Conservation (phyloP, 208 protist species). For the Acanthamoeba royreba region DNA sequence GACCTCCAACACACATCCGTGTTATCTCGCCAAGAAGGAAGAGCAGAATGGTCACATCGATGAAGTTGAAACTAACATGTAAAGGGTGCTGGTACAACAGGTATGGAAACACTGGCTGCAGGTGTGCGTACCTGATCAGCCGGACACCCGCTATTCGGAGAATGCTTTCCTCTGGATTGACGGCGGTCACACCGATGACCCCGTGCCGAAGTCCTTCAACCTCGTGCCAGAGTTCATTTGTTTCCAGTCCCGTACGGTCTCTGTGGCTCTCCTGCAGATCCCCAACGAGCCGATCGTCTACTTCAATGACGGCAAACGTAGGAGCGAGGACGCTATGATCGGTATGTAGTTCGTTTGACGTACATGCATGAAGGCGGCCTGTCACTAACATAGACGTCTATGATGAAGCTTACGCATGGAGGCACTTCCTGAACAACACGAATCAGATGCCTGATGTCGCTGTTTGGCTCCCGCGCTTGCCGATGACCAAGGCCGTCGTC, state of each 20-base stretch:
- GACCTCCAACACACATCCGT: too few relatives aligned
- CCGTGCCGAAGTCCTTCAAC: background rate
- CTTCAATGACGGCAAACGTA: slow-evolving; percentile 16
- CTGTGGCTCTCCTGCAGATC: slow-evolving; percentile 57
- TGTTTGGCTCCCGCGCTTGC: slow-evolving; percentile 67
- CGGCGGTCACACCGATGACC: slow-evolving; percentile 44
- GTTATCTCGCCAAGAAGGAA: too few relatives aligned
- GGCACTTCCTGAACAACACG: slow-evolving; percentile 64
- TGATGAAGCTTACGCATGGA: slow-evolving; percentile 57
- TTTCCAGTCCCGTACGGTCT: background rate
- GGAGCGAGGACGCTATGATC: slow-evolving; percentile 68
- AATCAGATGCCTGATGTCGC: slow-evolving; percentile 7
- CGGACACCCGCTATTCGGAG: background rate
- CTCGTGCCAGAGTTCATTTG: slow-evolving; percentile 1
- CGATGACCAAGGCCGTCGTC: slow-evolving; percentile 77
- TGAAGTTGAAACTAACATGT: too few relatives aligned
- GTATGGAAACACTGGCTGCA: slow-evolving; percentile 59
- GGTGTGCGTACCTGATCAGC: slow-evolving; percentile 55
- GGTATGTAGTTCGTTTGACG: background rate
- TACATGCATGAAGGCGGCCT: background rate
- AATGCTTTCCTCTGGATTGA: slow-evolving; percentile 56
- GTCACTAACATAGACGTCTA: background rate
- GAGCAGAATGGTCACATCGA: too few relatives aligned
- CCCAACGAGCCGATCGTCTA: slow-evolving; percentile 69
- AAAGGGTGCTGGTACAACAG: background rate